phyloP scores from a whole-genome alignment of 768 basidiomycete genomes.

The Serendipita vermifera region DNA sequence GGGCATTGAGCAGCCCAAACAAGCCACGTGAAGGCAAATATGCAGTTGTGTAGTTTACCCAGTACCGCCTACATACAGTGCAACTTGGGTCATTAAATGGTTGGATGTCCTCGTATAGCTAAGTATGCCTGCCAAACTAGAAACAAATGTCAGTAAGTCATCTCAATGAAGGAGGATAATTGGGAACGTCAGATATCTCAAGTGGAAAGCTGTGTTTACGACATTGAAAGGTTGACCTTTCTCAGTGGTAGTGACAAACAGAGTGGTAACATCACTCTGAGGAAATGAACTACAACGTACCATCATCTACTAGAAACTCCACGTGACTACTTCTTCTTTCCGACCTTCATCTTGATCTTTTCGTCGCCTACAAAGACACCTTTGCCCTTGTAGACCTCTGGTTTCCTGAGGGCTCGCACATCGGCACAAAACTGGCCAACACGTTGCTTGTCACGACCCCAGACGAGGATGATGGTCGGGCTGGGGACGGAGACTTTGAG shows the following conservation, averaged over 20 bases:
- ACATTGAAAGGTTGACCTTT: not conserved
- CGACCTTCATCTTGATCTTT: slow-evolving; percentile 76
- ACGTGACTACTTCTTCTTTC: slow-evolving; percentile 85
- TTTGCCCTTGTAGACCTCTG: slow-evolving; percentile 98
- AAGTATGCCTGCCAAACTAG: too few relatives aligned
- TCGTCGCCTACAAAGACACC: slow-evolving; percentile 93
- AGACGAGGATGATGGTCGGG: slow-evolving; percentile 72
- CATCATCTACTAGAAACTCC: too few relatives aligned
- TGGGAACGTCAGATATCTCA: slow-evolving; percentile 11
- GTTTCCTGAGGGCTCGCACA: slow-evolving; percentile 70
- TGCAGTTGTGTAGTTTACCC: too few relatives aligned
- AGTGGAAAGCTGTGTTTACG: slow-evolving; percentile 7
- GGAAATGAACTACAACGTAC: not conserved
- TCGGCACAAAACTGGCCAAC: slow-evolving; percentile 81
- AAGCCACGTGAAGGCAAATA: too few relatives aligned
- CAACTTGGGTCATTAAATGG: too few relatives aligned
- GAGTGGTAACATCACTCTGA: not conserved
- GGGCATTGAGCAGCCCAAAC: too few relatives aligned
- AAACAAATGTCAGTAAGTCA: too few relatives aligned
- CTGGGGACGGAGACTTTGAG: slow-evolving; percentile 69
- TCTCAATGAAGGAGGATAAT: too few relatives aligned
- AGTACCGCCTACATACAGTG: too few relatives aligned
- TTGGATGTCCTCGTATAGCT: too few relatives aligned
- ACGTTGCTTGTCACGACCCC: slow-evolving; percentile 76
- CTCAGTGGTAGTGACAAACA: slow-evolving; percentile 10